Percentiles rank a stretch among this genome's conserved stretches.
Conservation (phyloP, 768 basidiomycete genomes). For the Calocybe indica region DNA sequence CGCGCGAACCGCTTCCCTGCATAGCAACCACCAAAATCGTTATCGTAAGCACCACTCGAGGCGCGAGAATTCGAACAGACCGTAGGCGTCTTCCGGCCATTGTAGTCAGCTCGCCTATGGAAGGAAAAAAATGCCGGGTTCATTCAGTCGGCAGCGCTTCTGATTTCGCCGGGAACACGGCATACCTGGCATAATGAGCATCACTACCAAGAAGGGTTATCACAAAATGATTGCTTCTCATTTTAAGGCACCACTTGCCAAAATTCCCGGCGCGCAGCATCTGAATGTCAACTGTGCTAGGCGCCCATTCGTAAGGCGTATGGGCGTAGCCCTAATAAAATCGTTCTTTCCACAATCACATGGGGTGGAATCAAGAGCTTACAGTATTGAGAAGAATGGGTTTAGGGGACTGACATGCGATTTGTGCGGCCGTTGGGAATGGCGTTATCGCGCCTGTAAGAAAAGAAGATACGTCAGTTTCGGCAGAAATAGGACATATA, state of each 20-base stretch:
- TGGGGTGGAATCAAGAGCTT: constrained; percentile 16
- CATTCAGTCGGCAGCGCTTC: constrained; percentile 5
- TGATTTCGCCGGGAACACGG: constrained; percentile 5
- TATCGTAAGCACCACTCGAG: background rate
- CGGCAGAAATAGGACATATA: background rate
- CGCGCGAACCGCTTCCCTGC: constrained; percentile 61
- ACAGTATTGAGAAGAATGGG: constrained; percentile 75
- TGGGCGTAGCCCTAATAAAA: constrained; percentile 54
- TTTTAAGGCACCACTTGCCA: constrained; percentile 23
- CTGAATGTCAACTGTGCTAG: constrained; percentile 68
- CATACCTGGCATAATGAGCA: constrained; percentile 65
- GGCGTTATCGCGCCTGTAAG: constrained; percentile 56
- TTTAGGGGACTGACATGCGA: constrained; percentile 70
- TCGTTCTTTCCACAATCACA: background rate
- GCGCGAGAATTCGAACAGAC: constrained; percentile 26
- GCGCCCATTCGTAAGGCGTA: constrained; percentile 69
- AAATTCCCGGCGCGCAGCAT: constrained; percentile 74
- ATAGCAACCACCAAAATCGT: constrained; percentile 3
- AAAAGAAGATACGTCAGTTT: constrained; percentile 1
- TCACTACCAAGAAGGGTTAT: constrained; percentile 31
- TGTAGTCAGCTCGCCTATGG: constrained; percentile 64
- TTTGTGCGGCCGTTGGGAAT: constrained; percentile 51
- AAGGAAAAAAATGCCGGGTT: background rate
- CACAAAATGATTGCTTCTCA: constrained; percentile 3
- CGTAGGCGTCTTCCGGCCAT: constrained; percentile 77